Evolutionary conservation across 2,329 filamentous ascomycete genomes (phyloP), one percentile per base, ranked within the genome.

Genomic region (Colletotrichum gigasporum): DNA sequence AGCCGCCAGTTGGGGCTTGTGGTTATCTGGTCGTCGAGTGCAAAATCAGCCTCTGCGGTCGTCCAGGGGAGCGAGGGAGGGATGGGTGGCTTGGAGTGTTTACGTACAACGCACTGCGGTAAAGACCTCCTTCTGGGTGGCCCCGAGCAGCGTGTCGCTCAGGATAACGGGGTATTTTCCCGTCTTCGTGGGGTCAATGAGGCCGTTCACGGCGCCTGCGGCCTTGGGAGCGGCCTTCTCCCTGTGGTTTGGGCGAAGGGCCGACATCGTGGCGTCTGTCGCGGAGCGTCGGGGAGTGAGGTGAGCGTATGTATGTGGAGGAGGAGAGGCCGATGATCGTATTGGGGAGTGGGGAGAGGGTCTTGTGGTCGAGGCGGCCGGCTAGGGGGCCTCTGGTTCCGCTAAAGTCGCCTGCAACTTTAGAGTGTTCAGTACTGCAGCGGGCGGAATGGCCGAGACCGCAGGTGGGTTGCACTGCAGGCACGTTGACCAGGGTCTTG

Each of bases 101-200:
- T 28, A 69, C 83, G 65, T 81, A 89, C 87, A 90, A 76, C 83
- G 79, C 50, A 90, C 80, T 57, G 85, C 85, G 1, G 87, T 90
- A 69, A 86, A 88, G 48, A 86, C 78, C 65, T 89, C 85, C 68
- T 85, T 86, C 30, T 84, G 77, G 1, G 84, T 75, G 67, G 84
- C 85, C 41, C 85, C 84, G 34, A 88, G 77, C 30, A 90, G 77
- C 26, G 84, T 84, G 69, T 90, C 87, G 73, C 88, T 89, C 44
- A 90, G 79, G 47, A 90, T 82, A 59, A 90, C 83, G 51, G 87
- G 87, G 71, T 90, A 90, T 71, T 87, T 86, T 62, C 82, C 86
- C 63, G 81, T 79, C 75, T 86, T 84, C 57, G 87, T 88, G 65
- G 87, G 85, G 75, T 90, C 87, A 63, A 90, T 82, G 57, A 83